phyloP scores from a whole-genome alignment of 768 basidiomycete species.

The Suillus spraguei region DNA sequence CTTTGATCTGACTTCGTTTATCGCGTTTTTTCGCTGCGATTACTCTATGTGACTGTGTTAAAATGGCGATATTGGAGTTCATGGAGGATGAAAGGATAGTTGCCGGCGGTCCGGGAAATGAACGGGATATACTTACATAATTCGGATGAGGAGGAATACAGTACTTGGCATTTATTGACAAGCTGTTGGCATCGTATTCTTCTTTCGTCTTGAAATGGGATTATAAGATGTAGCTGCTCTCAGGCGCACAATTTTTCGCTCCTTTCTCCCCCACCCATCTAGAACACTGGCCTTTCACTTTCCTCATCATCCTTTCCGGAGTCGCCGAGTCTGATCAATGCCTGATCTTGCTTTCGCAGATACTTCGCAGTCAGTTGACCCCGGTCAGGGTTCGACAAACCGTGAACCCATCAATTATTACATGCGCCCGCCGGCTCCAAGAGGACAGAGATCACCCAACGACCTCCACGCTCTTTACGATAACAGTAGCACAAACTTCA shows the following conservation, averaged over 20 bases:
- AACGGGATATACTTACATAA: conserved; percentile 14
- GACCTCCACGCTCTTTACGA: conserved; percentile 32
- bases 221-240: conserved; percentile 36
- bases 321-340: conserved; percentile 22
- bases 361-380: conserved; percentile 10
- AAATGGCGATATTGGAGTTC: conserved; percentile 50
- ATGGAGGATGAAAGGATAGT: conserved; percentile 21
- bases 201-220: conserved; percentile 16
- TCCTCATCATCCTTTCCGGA: conserved; percentile 4
- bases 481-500: conserved; percentile 10
- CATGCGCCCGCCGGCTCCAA: conserved; percentile 22
- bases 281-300: conserved; percentile 3
- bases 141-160: conserved; percentile 17
- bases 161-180: conserved; percentile 11
- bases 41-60: conserved; percentile 65
- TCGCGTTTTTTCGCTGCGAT: conserved; percentile 70
- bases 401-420: conserved; percentile 22
- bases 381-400: conserved; percentile 8
- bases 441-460: conserved; percentile 20
- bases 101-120: conserved; percentile 17
- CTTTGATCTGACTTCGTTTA: conserved; percentile 68
- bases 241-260: conserved; percentile 32
- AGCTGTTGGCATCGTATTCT: conserved; percentile 16
- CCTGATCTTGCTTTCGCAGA: conserved; percentile 31
- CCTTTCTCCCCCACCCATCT: conserved; percentile 23